These are phyloP conservation scores for Euryodendron excelsum DNA, from an alignment of 148 eudicot genomes.

Conservation along the genomic window DNA sequence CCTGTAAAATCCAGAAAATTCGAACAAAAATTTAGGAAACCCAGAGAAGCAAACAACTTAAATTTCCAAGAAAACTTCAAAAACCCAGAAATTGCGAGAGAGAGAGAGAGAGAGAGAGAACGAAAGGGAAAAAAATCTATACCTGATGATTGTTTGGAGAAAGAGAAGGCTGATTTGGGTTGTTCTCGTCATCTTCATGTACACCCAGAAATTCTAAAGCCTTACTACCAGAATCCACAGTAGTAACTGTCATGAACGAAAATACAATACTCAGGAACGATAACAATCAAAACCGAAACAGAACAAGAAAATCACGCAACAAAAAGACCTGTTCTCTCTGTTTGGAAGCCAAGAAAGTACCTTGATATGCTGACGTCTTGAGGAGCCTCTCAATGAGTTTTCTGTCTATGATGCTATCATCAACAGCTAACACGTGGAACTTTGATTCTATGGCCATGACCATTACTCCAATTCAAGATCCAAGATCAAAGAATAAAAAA, in stretches of 20 bases:
- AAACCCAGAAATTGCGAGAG: background rate
- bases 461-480: conserved; percentile 39
- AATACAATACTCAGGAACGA: too few species aligned
- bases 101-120: background rate
- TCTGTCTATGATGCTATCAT: conserved; percentile 87
- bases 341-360: conserved; percentile 28
- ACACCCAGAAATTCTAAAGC: conserved; percentile 86
- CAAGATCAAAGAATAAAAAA: too few species aligned
- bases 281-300: background rate
- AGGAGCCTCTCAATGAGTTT: conserved; percentile 86
- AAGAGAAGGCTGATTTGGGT: conserved; percentile 39
- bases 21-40: background rate
- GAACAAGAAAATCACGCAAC: background rate
- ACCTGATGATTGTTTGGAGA: conserved; percentile 58
- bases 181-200: conserved; percentile 39
- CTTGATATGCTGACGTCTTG: conserved; percentile 87
- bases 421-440: conserved; percentile 98
- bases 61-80: background rate
- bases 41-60: background rate
- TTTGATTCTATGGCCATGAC: conserved; percentile 69
- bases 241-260: conserved; percentile 90
- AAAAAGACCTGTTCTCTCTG: background rate
- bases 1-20: conserved; percentile 37
- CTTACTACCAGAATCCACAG: conserved; percentile 95
- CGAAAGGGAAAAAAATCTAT: background rate